Percentiles rank a stretch among this genome's conserved stretches.
phyloP scores from a whole-genome alignment of 2,329 filamentous ascomycete species.

The Venturiaceae sp. region DNA sequence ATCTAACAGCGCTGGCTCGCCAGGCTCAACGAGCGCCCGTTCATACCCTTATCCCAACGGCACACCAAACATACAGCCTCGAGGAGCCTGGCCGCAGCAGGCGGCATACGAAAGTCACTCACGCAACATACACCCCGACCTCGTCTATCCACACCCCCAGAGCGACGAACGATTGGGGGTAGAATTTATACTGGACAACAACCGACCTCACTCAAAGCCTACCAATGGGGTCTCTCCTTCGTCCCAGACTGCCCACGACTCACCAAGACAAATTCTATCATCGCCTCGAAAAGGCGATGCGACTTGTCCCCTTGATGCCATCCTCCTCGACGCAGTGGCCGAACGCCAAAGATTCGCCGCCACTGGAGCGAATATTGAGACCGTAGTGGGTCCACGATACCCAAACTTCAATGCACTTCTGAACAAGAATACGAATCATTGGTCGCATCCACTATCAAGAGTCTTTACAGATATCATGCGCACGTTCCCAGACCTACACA shows the following conservation, averaged over 20 bases:
- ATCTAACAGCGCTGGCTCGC: background rate
- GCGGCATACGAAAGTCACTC: background rate
- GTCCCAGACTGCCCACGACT: constrained; percentile 12
- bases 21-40: background rate
- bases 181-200: constrained; percentile 57
- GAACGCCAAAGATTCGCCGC: constrained; percentile 57
- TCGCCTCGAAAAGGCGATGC: constrained; percentile 47
- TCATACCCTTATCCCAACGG: background rate
- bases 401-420: constrained; percentile 71
- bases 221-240: constrained; percentile 31
- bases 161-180: constrained; percentile 56
- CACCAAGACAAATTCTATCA: constrained; percentile 14
- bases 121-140: constrained; percentile 4
- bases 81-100: background rate
- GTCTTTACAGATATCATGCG: constrained; percentile 77
- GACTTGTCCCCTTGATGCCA: constrained; percentile 66
- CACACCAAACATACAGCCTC: background rate
- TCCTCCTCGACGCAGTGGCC: constrained; percentile 72
- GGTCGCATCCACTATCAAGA: constrained; percentile 69
- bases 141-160: background rate
- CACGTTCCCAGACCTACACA: constrained; percentile 71
- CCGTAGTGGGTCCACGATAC: constrained; percentile 67
- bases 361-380: constrained; percentile 48
- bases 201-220: constrained; percentile 44
- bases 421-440: constrained; percentile 53